phyloP scores from a whole-genome alignment of 2,329 filamentous ascomycete species.

The Seiridium cupressi region DNA sequence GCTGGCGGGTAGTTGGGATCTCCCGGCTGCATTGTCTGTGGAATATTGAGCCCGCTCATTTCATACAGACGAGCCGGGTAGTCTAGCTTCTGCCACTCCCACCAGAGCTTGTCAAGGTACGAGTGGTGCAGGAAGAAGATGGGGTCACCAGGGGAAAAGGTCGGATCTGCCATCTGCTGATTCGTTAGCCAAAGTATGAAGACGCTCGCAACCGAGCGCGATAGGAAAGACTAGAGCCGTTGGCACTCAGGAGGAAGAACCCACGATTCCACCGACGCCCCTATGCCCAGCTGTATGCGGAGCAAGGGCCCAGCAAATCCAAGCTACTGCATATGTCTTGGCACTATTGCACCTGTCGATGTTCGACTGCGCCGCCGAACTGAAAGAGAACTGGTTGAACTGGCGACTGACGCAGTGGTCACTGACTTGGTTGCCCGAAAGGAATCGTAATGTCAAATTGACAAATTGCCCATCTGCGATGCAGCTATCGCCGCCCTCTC shows the following conservation, averaged over 20 bases:
- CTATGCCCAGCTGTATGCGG: not conserved
- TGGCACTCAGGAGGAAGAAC: not conserved
- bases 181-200: not conserved
- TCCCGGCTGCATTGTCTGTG: not conserved
- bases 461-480: conserved; percentile 32
- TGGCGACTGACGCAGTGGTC: conserved; percentile 20
- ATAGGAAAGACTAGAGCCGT: too few species aligned
- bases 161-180: not conserved
- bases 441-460: conserved; percentile 26
- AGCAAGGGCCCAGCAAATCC: not conserved
- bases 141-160: conserved; percentile 16
- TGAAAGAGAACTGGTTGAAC: not conserved
- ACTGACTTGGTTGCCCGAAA: not conserved
- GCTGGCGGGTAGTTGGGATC: not conserved
- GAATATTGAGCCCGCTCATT: not conserved
- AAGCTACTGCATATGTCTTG: not conserved
- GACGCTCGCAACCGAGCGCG: too few species aligned
- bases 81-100: conserved; percentile 21
- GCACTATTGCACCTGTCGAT: not conserved
- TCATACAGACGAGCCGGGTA: conserved; percentile 16
- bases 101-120: conserved; percentile 22
- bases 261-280: not conserved
- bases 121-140: conserved; percentile 24
- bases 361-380: not conserved
- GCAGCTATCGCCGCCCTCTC: conserved; percentile 22